Conservation (phyloP, 2,329 filamentous ascomycete genomes). For the Triangularia verruculosa region DNA sequence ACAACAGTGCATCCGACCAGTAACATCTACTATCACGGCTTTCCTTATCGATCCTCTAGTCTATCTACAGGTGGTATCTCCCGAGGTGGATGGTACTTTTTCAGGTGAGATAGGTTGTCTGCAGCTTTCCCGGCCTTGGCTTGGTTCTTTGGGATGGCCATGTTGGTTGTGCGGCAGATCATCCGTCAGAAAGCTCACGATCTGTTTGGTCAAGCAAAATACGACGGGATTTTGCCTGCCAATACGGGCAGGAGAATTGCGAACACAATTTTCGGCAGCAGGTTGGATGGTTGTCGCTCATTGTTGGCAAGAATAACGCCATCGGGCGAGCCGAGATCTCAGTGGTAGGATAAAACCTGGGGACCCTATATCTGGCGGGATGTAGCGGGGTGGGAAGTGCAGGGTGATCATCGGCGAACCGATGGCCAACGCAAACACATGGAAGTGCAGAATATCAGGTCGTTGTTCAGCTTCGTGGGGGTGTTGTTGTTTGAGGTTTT, state of each 20-base stretch:
- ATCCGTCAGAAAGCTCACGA: not conserved
- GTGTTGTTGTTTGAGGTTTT: not conserved
- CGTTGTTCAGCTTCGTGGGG: not conserved
- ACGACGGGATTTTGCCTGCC: conserved; percentile 9
- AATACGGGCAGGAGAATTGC: conserved; percentile 13
- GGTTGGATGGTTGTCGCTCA: conserved; percentile 11
- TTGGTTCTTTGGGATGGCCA: not conserved
- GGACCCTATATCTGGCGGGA: not conserved
- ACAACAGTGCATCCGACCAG: not conserved
- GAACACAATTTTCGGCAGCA: not conserved
- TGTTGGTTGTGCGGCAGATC: not conserved
- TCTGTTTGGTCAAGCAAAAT: not conserved
- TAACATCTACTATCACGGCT: not conserved
- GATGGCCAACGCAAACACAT: not conserved
- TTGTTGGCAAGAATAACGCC: conserved; percentile 16
- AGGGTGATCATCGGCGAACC: not conserved
- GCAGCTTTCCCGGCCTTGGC: not conserved
- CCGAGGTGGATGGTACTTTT: not conserved
- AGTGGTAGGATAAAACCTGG: conserved; percentile 1
- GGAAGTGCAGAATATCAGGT: no score
- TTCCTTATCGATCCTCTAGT: not conserved
- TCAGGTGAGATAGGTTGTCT: not conserved
- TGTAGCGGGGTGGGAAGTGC: conserved; percentile 4
- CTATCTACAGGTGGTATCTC: not conserved
- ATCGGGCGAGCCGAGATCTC: conserved; percentile 2